Evolutionary conservation across 2,329 filamentous ascomycete species (phyloP), one percentile per base, ranked within the genome.

Genomic region (Calonectria hawksworthii): DNA sequence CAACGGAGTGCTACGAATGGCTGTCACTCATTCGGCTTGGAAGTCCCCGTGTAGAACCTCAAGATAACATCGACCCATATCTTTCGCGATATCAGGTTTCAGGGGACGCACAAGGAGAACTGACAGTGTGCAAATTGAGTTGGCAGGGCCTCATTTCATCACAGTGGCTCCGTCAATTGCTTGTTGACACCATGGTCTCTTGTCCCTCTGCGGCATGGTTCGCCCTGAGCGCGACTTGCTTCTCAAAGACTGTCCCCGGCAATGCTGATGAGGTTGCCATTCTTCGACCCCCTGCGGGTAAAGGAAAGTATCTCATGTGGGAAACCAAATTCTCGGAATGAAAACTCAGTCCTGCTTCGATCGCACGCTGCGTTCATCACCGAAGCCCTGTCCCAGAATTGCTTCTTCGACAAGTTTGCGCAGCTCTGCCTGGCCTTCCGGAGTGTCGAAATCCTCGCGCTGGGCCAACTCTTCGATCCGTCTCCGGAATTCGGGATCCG

Each of bases 381-480:
- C 90, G 4, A 92, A 84, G 30, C 89, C 91, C 69, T 95, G 89
- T 1, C 92, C 94, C 30, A 90, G 86, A 23, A 99, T 88, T 3
- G 95, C 96, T 80, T 98, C 95, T 77, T 94, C 91, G 8, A 99
- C 92, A 74, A 99, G 87, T 78, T 92, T 90, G 74, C 96, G 91
- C 81, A 99, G 86, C 82, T 96, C 92, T 28, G 90, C 90, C 85
- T 99, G 97, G 5, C 94, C 95, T 74, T 94, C 92, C 69, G 95
- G 93, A 7, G 92, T 94, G 80, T 96, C 89, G 81, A 98, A 98
- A 82, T 99, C 96, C 30, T 94, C 93, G 51, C 95, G 90, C 44
- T 93, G 90, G 2, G 97, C 96, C 74, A 99, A 86, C 85, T 98
- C 94, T 81, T 99, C 96, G 82, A 99, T 99, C 68, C 95, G 90